Evolutionary conservation across 805 yeast genomes (phyloP).

Genomic region (Candida suzukii): DNA sequence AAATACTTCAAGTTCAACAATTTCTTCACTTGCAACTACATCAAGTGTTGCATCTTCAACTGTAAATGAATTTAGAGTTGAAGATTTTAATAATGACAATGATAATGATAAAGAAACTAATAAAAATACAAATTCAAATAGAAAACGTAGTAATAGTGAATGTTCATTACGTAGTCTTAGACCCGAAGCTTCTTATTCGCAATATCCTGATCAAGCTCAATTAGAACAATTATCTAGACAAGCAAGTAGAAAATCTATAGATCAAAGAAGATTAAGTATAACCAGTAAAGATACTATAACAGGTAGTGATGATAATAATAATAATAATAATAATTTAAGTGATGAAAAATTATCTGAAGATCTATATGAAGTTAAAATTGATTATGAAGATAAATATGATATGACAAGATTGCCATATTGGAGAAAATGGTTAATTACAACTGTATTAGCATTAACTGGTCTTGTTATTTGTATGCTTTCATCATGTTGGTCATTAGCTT

Average conservation of each 20-base stretch:
- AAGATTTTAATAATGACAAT: background rate
- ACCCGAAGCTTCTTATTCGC: background rate
- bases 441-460: constrained; percentile 46
- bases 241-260: constrained; percentile 1
- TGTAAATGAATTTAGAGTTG: background rate
- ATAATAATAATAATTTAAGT: too few relatives aligned
- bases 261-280: background rate
- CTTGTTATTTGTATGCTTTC: constrained; percentile 63
- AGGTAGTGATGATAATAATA: background rate
- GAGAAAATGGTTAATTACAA: constrained; percentile 52
- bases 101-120: background rate
- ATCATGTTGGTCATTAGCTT: constrained; percentile 59
- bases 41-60: background rate
- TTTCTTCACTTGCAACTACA: background rate
- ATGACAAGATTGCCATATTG: constrained; percentile 27
- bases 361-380: constrained; percentile 10
- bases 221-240: constrained; percentile 7
- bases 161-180: background rate
- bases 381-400: constrained; percentile 11
- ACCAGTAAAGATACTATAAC: background rate
- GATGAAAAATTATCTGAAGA: constrained; percentile 5
- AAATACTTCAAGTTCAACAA: background rate
- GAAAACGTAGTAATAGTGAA: background rate
- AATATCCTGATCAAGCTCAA: constrained; percentile 13
- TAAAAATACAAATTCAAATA: background rate